Evolutionary conservation across 1,284 basidiomycete genomes (phyloP), one percentile per base, ranked within the genome.

Genomic region (Ceratobasidium sp.): DNA sequence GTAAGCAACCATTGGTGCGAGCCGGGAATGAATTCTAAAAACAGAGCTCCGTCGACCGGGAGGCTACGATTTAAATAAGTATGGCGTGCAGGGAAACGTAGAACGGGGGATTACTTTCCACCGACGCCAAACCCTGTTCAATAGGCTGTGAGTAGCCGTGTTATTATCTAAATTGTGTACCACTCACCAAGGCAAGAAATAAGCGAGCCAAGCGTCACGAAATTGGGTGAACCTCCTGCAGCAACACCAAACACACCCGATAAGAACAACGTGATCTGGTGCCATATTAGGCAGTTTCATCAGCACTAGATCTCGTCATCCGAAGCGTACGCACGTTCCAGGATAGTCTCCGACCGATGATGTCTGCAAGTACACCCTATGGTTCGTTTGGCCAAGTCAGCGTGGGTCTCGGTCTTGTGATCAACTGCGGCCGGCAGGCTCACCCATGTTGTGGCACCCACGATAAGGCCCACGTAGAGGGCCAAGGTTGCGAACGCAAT

Each of bases 1-100:
- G 89, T 90, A 56, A 90, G 81, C 46, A 88, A 85, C 85, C 87
- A 90, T 84, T 89, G 87, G 75, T 88, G 83, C 13, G 83, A 84
- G 63, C 83, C 80, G 0, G 88, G 88, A 49, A 88, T 82, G 76
- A 87, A 85, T 78, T 89, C 88, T 62, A 89, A 82, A 79, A 86
- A 88, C 62, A 89, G 81, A 8, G 86, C 86, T 63, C 87, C 87
- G 77, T 88, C 87, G 24, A 88, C 87, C 1, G 86, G 88, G 19
- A 88, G 79, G 76, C 84, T 86, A 16, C 14, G 48, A 75, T 29
- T 29, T 19, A 56, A 24, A 59, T 51, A 71, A 56, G 31, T 19
- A 49, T 27, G 39, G 76, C 58, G 29, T 5, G 46, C 53, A 68
- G 56, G 43, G 48, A 71, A 39, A 53, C 59, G 29, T 51, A 59